phyloP scores from a whole-genome alignment of 1,284 basidiomycete genomes.

The Cryptococcus sp. region DNA sequence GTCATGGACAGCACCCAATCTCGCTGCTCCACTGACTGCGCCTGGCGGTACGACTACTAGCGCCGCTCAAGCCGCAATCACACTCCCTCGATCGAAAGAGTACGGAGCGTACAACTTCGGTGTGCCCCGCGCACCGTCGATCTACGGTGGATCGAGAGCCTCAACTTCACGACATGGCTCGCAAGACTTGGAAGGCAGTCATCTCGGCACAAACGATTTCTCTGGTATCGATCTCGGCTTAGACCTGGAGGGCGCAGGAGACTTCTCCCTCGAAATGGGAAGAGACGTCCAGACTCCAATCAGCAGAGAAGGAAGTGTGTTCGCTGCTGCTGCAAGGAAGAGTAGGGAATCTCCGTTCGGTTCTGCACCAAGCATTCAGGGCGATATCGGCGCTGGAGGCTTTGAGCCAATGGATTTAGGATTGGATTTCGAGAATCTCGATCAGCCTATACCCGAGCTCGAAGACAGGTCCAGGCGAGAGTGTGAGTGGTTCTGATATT shows the following conservation, averaged over 20 bases:
- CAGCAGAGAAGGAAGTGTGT: constrained; percentile 17
- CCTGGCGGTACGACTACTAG: constrained; percentile 17
- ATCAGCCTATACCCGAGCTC: constrained; percentile 51
- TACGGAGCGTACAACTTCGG: constrained; percentile 51
- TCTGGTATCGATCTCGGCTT: constrained; percentile 48
- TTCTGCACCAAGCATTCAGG: constrained; percentile 4
- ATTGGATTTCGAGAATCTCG: constrained; percentile 55
- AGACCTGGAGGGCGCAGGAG: constrained; percentile 52
- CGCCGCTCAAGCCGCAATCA: constrained; percentile 11
- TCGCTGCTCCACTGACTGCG: constrained; percentile 19
- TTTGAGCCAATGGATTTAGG: constrained; percentile 52
- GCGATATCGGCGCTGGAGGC: constrained; percentile 13
- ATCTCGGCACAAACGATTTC: constrained; percentile 83
- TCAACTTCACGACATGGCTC: constrained; percentile 40
- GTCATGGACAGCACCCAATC: constrained; percentile 22
- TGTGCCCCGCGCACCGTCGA: constrained; percentile 51
- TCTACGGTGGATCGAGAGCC: constrained; percentile 42
- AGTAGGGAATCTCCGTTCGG: background rate
- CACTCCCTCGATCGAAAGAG: constrained; percentile 26
- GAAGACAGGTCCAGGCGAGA: constrained; percentile 42
- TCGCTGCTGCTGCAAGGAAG: constrained; percentile 3
- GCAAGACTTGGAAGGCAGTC: constrained; percentile 50
- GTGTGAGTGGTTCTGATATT: constrained; percentile 23
- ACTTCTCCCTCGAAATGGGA: constrained; percentile 38
- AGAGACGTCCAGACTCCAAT: constrained; percentile 28